Conservation (phyloP, 345 rosid species). For the Brassica juncea region DNA sequence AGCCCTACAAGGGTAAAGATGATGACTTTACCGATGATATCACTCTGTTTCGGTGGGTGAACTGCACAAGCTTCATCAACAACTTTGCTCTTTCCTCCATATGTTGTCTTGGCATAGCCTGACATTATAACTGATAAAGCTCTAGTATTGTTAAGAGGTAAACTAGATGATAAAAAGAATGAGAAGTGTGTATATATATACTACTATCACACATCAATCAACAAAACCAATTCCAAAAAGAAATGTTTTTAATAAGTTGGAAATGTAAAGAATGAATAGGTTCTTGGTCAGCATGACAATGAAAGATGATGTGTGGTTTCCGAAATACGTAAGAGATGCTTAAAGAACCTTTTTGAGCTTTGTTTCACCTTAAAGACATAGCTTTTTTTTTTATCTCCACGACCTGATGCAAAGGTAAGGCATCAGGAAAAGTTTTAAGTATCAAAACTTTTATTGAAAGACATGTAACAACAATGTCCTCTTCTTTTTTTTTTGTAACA, state of each 20-base stretch:
- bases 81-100: constrained; percentile 29
- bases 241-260: constrained; percentile 11
- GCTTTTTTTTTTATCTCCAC: neutral
- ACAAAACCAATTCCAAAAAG: neutral
- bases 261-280: constrained; percentile 1
- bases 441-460: constrained; percentile 9
- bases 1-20: constrained; percentile 29
- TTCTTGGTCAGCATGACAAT: constrained; percentile 31
- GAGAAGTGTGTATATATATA: neutral
- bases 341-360: constrained; percentile 28
- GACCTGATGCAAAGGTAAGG: constrained; percentile 30
- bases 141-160: neutral
- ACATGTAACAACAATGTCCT: constrained; percentile 14
- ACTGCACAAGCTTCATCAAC: constrained; percentile 20
- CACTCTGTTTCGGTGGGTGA: constrained; percentile 13
- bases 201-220: neutral
- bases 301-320: constrained; percentile 32
- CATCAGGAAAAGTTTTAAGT: constrained; percentile 23
- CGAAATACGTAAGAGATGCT: constrained; percentile 29
- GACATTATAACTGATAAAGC: neutral
- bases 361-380: constrained; percentile 29
- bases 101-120: constrained; percentile 9
- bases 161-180: neutral
- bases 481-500: neutral
- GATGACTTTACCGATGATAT: constrained; percentile 14